phyloP scores from a whole-genome alignment of 1,139 yeast species.

The Taiozyma sp. region DNA sequence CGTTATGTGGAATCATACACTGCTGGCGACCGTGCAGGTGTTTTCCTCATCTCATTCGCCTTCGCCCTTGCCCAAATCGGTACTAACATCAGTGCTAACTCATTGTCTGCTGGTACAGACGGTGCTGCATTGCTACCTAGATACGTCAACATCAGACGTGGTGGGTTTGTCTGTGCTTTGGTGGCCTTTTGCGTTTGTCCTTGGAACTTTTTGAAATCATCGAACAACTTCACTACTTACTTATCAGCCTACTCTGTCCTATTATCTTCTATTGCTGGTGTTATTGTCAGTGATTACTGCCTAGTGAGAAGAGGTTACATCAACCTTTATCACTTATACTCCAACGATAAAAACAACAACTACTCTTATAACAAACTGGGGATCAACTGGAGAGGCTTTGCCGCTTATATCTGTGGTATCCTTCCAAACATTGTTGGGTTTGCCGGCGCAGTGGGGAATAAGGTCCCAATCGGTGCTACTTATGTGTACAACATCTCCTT shows the following conservation, averaged over 20 bases:
- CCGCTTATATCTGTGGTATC: slow-evolving; percentile 69
- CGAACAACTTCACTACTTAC: slow-evolving; percentile 78
- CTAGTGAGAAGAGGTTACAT: slow-evolving; percentile 72
- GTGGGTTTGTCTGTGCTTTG: slow-evolving; percentile 74
- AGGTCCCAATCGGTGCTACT: slow-evolving; percentile 78
- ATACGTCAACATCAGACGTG: slow-evolving; percentile 75
- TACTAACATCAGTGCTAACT: slow-evolving; percentile 88
- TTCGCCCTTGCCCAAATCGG: slow-evolving; percentile 87
- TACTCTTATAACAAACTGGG: slow-evolving; percentile 66
- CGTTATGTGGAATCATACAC: slow-evolving; percentile 58
- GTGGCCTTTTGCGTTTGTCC: slow-evolving; percentile 81
- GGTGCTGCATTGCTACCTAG: slow-evolving; percentile 80
- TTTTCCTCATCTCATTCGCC: slow-evolving; percentile 70
- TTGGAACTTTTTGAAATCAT: slow-evolving; percentile 76
- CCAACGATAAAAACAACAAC: slow-evolving; percentile 36
- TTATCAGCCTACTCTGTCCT: slow-evolving; percentile 84
- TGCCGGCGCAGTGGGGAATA: slow-evolving; percentile 70
- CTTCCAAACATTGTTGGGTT: slow-evolving; percentile 85
- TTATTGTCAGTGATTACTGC: slow-evolving; percentile 72
- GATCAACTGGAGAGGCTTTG: slow-evolving; percentile 76
- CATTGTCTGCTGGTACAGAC: slow-evolving; percentile 89
- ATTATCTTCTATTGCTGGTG: slow-evolving; percentile 84
- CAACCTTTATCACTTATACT: slow-evolving; percentile 59
- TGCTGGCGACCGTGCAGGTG: slow-evolving; percentile 81
- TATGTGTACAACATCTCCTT: slow-evolving; percentile 68